phyloP scores from a whole-genome alignment of 2,329 filamentous ascomycete species.

The Thelonectria rubi region DNA sequence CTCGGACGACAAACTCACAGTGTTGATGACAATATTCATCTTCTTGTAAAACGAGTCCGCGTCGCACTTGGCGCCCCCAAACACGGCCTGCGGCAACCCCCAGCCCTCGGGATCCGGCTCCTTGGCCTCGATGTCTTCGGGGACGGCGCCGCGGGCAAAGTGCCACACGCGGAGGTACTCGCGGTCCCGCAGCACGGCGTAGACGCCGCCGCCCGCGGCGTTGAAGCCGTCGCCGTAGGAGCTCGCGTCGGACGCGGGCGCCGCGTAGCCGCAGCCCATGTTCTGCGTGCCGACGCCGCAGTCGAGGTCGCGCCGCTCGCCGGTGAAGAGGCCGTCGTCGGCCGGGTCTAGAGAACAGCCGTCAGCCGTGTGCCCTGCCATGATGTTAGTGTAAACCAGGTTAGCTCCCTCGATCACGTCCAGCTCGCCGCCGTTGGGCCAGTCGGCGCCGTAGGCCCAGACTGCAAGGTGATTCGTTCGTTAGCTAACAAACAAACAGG shows the following conservation, averaged over 20 bases:
- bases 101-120: constrained; percentile 71
- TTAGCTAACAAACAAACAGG: neutral
- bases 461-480: constrained; percentile 45
- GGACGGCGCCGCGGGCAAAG: constrained; percentile 73
- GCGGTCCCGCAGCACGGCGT: constrained; percentile 75
- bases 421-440: constrained; percentile 72
- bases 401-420: constrained; percentile 79
- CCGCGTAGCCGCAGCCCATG: constrained; percentile 56
- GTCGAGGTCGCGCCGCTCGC: constrained; percentile 44
- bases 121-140: constrained; percentile 68
- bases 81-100: constrained; percentile 74
- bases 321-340: constrained; percentile 37
- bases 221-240: constrained; percentile 75
- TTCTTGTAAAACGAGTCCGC: constrained; percentile 72
- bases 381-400: constrained; percentile 64
- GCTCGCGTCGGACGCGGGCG: constrained; percentile 52
- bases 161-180: constrained; percentile 78
- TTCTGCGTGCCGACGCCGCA: constrained; percentile 51
- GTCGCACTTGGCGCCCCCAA: constrained; percentile 71
- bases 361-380: constrained; percentile 67
- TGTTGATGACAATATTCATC: constrained; percentile 78
- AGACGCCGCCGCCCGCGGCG: constrained; percentile 70
- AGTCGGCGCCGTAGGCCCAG: constrained; percentile 64
- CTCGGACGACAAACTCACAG: constrained; percentile 47
- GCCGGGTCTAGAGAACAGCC: constrained; percentile 44